A percentile compares a stretch with the other conserved stretches of the same genome.
phyloP scores from a whole-genome alignment of 2,329 filamentous ascomycete genomes.

The Macrophomina pseudophaseolina region DNA sequence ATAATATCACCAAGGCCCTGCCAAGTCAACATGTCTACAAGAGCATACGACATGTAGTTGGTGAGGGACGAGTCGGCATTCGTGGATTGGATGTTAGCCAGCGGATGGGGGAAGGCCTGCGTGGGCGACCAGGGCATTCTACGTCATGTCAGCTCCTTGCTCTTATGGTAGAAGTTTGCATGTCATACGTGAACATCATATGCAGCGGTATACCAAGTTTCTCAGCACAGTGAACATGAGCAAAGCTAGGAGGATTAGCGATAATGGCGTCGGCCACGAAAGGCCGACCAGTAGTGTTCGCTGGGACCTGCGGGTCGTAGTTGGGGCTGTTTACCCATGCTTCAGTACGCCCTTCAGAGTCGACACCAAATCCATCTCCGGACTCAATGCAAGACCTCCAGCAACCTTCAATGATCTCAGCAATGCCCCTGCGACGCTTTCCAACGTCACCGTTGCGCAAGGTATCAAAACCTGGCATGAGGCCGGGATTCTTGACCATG shows the following conservation, averaged over 20 bases:
- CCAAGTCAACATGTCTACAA: slow-evolving; percentile 93
- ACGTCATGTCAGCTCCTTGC: neutral
- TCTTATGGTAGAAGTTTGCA: slow-evolving; percentile 23
- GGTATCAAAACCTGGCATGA: slow-evolving; percentile 82
- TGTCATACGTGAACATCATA: slow-evolving; percentile 82
- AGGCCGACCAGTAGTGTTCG: slow-evolving; percentile 52
- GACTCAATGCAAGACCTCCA: slow-evolving; percentile 86
- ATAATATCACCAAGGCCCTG: slow-evolving; percentile 90
- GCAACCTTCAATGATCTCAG: slow-evolving; percentile 80
- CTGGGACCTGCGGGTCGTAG: slow-evolving; percentile 48
- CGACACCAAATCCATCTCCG: slow-evolving; percentile 65
- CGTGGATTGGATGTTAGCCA: slow-evolving; percentile 79
- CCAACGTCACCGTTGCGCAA: slow-evolving; percentile 78
- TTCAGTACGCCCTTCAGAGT: slow-evolving; percentile 60
- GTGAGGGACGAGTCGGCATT: slow-evolving; percentile 78
- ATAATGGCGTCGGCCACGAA: slow-evolving; percentile 87
- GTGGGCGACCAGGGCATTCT: slow-evolving; percentile 91
- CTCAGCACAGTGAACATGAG: slow-evolving; percentile 76
- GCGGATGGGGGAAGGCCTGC: slow-evolving; percentile 81
- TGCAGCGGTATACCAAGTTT: slow-evolving; percentile 76
- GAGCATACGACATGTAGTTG: slow-evolving; percentile 81
- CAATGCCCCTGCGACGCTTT: slow-evolving; percentile 74
- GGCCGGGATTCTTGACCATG: slow-evolving; percentile 86
- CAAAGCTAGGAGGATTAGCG: slow-evolving; percentile 78
- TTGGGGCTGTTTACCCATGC: slow-evolving; percentile 50